Base-by-base conservation (phyloP, 495 filamentous ascomycete genomes). In the Pyrenula aspistea region DNA sequence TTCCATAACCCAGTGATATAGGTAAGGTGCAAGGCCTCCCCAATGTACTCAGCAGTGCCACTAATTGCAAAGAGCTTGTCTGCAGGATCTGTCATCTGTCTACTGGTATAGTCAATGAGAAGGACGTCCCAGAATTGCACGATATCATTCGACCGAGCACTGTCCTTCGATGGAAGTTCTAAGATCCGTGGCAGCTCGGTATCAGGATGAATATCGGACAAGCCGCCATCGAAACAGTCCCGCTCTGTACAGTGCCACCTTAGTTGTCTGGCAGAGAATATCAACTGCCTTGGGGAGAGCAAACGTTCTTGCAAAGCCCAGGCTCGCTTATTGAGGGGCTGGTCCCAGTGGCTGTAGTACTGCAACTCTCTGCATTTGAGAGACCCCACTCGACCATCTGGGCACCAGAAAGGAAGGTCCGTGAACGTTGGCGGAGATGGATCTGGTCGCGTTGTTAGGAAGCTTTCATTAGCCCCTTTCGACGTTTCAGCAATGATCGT, bases 401-500 rank as follows among this genome's bases (percentile, higher is more conserved):
- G 19, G n/a, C 50, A 52, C 50, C 50, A 21, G 19, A 52, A 24
- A 52, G 22, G 50, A 4, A 24, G n/a, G 19, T 24, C 50, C 19
- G 22, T 10, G 50, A 24, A 20, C 8, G 22, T 52, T 24, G 50
- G 50, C n/a, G n/a, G 50, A 10, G 19, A 20, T 10, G n/a, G 50
- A 20, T 24, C 22, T 20, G 50, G n/a, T 52, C 50, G n/a, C 19
- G 10, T 52, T 4, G 4, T 24, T 20, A 24, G 20, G 22, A 24
- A 52, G n/a, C 50, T 19, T 19, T 52, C 19, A 20, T 21, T 52
- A 4, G 50, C 50, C 8, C n/a, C n/a, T 52, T 24, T 48, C 49
- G 1, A 31, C 12, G 19, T 58, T 2, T 60, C 65, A 0, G 60
- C 62, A 10, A 59, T 50, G 25, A 68, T 60, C 8, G 63, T 63